phyloP scores from a whole-genome alignment of 176 grass and related monocot species.

The Oryza brachyantha region DNA sequence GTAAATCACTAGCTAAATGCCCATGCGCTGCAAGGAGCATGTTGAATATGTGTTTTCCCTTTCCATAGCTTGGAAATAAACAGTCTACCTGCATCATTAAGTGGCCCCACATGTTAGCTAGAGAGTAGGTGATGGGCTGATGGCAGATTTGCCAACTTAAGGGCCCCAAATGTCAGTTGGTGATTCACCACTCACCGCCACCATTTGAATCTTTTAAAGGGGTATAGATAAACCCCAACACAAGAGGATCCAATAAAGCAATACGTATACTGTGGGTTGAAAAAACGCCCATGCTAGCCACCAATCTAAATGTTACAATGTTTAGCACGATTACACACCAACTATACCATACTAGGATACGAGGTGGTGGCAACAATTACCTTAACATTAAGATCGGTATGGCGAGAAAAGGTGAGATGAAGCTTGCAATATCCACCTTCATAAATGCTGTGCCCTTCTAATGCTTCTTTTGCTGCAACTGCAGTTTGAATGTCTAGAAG shows the following conservation, averaged over 20 bases:
- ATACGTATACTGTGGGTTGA: neutral
- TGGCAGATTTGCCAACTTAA: no score
- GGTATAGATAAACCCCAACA: neutral
- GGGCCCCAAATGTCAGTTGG: no score
- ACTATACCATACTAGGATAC: neutral
- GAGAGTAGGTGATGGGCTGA: no score
- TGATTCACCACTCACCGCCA: no score
- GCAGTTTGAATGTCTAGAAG: constrained; percentile 72
- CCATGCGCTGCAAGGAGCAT: no score
- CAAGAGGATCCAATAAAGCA: neutral
- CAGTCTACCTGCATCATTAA: no score
- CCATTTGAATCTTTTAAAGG: no score
- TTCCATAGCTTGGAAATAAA: no score
- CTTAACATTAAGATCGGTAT: constrained; percentile 87
- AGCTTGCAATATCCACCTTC: constrained; percentile 91
- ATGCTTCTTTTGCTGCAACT: constrained; percentile 50
- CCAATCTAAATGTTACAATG: neutral
- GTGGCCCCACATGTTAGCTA: no score
- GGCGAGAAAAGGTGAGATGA: constrained; percentile 69
- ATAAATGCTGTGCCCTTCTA: constrained; percentile 82
- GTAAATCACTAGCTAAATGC: no score
- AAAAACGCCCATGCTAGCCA: neutral
- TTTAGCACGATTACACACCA: no score
- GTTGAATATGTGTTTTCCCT: no score
- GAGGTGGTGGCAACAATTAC: constrained; percentile 30